Conservation (phyloP, 2,329 filamentous ascomycete genomes). For the Catunica adiposa region DNA sequence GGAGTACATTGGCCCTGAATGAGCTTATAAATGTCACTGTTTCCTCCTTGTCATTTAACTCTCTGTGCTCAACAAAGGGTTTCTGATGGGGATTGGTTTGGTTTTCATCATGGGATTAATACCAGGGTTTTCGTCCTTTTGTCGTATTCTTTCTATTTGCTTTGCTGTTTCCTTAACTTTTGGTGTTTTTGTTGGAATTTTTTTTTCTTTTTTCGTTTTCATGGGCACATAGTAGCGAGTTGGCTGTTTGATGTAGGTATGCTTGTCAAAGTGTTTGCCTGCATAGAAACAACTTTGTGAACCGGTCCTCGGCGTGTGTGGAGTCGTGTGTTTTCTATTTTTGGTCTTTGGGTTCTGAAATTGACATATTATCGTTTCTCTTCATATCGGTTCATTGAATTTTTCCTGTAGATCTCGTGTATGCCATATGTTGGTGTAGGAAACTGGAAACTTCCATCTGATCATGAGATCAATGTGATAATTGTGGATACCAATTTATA, state of each 20-base stretch:
- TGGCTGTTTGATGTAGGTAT: background rate
- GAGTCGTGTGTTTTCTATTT: background rate
- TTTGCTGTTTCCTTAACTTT: background rate
- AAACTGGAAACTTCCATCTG: too few relatives aligned
- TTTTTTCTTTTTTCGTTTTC: too few relatives aligned
- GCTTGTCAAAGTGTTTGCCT: background rate
- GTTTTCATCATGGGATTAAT: conserved; percentile 1
- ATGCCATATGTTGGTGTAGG: background rate
- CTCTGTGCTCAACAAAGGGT: background rate
- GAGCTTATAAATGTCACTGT: background rate
- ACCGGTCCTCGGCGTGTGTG: background rate
- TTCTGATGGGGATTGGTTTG: background rate
- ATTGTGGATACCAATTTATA: too few relatives aligned
- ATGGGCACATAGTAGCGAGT: background rate
- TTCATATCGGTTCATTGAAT: background rate
- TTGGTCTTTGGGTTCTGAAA: background rate
- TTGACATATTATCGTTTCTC: background rate
- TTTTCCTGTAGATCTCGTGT: background rate
- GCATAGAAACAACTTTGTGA: background rate
- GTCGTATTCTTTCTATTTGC: background rate
- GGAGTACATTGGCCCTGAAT: too few relatives aligned
- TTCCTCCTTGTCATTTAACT: background rate
- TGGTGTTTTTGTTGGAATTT: background rate
- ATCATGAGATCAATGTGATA: too few relatives aligned
- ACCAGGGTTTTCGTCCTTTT: background rate